These are phyloP conservation scores for Auriscalpium vulgare DNA, from an alignment of 768 basidiomycete genomes.

Conservation along the genomic window DNA sequence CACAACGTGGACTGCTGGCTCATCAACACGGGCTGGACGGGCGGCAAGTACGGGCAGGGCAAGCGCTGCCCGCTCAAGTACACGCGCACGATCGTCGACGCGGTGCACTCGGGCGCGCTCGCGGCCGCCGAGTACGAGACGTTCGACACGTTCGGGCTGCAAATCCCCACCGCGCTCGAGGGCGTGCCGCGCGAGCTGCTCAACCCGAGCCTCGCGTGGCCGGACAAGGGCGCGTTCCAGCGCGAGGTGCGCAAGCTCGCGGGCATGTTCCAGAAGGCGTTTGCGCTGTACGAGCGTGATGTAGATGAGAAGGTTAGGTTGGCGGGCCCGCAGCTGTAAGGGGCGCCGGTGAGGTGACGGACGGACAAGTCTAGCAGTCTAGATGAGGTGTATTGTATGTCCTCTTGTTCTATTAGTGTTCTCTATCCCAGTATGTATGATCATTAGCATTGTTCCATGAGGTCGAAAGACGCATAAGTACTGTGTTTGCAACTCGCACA, in stretches of 20 bases:
- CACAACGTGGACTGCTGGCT: conserved; percentile 93
- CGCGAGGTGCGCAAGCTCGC: conserved; percentile 83
- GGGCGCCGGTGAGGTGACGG: too few species aligned
- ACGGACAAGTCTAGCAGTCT: too few species aligned
- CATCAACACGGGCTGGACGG: conserved; percentile 98
- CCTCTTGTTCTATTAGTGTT: too few species aligned
- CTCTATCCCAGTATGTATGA: too few species aligned
- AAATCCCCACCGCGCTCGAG: conserved; percentile 74
- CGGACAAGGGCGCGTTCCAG: conserved; percentile 82
- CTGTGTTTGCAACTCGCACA: too few species aligned
- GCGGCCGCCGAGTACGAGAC: conserved; percentile 81
- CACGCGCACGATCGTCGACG: conserved; percentile 94
- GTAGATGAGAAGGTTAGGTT: conserved; percentile 72
- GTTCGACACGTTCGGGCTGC: conserved; percentile 76
- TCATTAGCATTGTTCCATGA: too few species aligned
- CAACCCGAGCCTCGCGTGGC: conserved; percentile 83
- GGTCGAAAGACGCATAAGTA: too few species aligned
- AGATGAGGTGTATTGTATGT: too few species aligned
- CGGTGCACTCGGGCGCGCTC: conserved; percentile 90
- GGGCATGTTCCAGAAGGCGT: conserved; percentile 92
- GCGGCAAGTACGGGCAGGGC: conserved; percentile 88
- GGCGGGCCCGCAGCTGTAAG: conserved; percentile 58
- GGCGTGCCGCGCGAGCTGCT: conserved; percentile 89
- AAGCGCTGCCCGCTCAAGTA: conserved; percentile 95
- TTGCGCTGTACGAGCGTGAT: conserved; percentile 84